phyloP scores from a whole-genome alignment of 306 rosid species.

The Begonia fuchsioides region DNA sequence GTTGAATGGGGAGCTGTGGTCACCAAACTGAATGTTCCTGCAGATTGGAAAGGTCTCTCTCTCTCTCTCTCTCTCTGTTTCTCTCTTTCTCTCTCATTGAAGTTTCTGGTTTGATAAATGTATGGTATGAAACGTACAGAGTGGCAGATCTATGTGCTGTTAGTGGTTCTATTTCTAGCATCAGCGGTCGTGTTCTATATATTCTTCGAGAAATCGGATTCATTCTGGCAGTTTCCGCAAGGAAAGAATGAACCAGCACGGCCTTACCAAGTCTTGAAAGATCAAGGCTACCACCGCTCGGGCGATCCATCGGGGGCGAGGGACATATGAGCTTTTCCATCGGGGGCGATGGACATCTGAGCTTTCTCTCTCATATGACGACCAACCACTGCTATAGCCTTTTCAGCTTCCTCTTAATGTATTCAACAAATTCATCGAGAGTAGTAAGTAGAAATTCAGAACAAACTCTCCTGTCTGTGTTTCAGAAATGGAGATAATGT shows the following conservation, averaged over 20 bases:
- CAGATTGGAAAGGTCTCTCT: constrained; percentile 87
- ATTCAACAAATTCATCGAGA: no score
- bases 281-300: constrained; percentile 30
- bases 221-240: constrained; percentile 78
- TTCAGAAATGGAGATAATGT: no score
- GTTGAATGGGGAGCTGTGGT: constrained; percentile 76
- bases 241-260: constrained; percentile 47
- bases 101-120: not conserved
- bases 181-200: constrained; percentile 65
- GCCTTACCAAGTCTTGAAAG: constrained; percentile 31
- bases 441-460: no score
- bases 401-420: no score
- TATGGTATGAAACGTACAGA: constrained; percentile 43
- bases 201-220: constrained; percentile 76
- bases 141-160: constrained; percentile 92
- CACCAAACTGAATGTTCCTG: constrained; percentile 78
- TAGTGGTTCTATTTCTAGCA: constrained; percentile 54
- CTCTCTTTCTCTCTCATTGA: not conserved
- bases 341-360: no score
- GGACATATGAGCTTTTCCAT: no score
- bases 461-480: no score
- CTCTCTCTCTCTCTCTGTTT: constrained; percentile 6
- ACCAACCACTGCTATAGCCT: no score
- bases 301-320: constrained; percentile 67
- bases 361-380: no score